A percentile compares a stretch with the other conserved stretches of the same genome.
Evolutionary conservation across 2,329 filamentous ascomycete species (phyloP).

Genomic region (Colletotrichum lupini): DNA sequence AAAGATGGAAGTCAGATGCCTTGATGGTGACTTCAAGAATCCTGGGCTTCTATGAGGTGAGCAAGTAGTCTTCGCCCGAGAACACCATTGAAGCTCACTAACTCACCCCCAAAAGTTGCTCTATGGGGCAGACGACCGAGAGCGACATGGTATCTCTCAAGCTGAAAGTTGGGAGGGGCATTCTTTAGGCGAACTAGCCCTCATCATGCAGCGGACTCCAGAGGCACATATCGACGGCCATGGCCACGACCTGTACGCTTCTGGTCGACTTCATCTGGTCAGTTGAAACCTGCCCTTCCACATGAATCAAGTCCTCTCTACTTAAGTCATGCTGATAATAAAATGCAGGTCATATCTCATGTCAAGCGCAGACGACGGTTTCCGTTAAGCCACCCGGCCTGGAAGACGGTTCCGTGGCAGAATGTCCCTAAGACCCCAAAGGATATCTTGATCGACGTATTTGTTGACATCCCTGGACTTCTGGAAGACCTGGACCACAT

Average conservation of each 20-base stretch:
- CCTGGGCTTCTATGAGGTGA: constrained; percentile 39
- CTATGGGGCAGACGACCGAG: constrained; percentile 35
- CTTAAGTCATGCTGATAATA: not conserved
- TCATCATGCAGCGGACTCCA: constrained; percentile 24
- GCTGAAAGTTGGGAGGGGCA: constrained; percentile 38
- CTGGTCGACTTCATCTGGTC: constrained; percentile 39
- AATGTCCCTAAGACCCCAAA: constrained; percentile 42
- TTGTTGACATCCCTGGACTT: constrained; percentile 43
- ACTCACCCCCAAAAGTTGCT: constrained; percentile 18
- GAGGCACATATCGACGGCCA: constrained; percentile 25
- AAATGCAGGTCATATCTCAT: constrained; percentile 10
- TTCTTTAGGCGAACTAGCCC: constrained; percentile 29
- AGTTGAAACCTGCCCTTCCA: not conserved
- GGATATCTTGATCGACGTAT: constrained; percentile 45
- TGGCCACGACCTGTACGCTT: constrained; percentile 38
- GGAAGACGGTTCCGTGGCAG: constrained; percentile 47
- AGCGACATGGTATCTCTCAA: constrained; percentile 27
- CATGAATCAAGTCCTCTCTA: not conserved
- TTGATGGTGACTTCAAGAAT: constrained; percentile 30
- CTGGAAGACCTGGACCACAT: constrained; percentile 43
- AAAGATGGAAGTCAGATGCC: constrained; percentile 29
- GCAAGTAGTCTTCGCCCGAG: not conserved
- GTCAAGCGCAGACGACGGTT: constrained; percentile 38
- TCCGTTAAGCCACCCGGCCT: constrained; percentile 42
- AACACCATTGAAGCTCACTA: not conserved